Conservation (phyloP, 2,329 filamentous ascomycete genomes). For the Macrophomina tecta region DNA sequence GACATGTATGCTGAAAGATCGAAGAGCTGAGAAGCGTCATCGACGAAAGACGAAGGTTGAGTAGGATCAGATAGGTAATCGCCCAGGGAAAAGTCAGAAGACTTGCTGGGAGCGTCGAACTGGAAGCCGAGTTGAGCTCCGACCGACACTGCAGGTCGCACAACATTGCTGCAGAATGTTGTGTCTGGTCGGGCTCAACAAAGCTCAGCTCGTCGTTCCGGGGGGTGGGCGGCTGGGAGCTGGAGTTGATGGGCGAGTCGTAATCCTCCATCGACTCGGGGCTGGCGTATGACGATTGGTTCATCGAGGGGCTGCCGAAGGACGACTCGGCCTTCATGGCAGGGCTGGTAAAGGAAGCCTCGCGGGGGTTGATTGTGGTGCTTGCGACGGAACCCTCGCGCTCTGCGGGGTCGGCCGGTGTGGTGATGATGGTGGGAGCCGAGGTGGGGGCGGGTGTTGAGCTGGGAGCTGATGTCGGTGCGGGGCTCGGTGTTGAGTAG, state of each 20-base stretch:
- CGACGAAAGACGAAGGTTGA: conserved; percentile 25
- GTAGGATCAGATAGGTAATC: conserved; percentile 47
- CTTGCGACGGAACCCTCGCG: conserved; percentile 17
- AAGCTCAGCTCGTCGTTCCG: conserved; percentile 41
- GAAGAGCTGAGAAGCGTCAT: conserved; percentile 46
- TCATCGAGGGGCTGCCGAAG: conserved; percentile 24
- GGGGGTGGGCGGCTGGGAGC: conserved; percentile 46
- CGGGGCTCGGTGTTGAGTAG: conserved; percentile 32
- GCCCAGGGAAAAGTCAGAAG: conserved; percentile 37
- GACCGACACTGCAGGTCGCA: conserved; percentile 99
- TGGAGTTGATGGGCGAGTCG: conserved; percentile 47
- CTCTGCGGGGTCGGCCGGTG: background rate
- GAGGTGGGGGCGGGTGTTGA: conserved; percentile 11
- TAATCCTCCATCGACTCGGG: conserved; percentile 47
- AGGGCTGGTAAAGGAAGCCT: conserved; percentile 32
- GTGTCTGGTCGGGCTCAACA: conserved; percentile 86
- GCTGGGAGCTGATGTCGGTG: conserved; percentile 1
- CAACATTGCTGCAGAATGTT: conserved; percentile 99
- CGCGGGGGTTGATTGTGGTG: conserved; percentile 42
- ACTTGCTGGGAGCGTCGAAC: conserved; percentile 34
- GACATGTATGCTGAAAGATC: conserved; percentile 39
- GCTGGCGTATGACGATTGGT: conserved; percentile 39
- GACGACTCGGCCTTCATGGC: conserved; percentile 33
- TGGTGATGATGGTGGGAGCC: conserved; percentile 2
- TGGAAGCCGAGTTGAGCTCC: conserved; percentile 51